Base-by-base conservation (phyloP, 2,329 filamentous ascomycete species). In the Trichoderma sp. region DNA sequence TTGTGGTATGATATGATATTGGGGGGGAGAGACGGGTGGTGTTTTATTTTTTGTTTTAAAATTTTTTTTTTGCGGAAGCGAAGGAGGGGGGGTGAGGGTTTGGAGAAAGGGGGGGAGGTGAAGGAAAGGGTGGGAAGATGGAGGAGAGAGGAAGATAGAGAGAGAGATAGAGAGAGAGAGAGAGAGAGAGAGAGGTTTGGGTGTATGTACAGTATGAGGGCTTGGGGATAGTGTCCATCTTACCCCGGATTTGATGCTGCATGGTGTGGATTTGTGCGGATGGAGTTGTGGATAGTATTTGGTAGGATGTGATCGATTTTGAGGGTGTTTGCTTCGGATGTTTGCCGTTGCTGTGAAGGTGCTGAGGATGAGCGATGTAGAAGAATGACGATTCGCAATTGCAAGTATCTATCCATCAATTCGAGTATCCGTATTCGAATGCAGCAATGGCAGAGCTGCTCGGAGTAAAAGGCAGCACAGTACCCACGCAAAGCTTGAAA, bases 221-320 rank as follows among this genome's bases (percentile, higher is more conserved):
- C 5, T 34, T 60, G 57, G n/a, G 39, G 12, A 34, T 25, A 39
- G 37, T 19, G 57, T 48, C 10, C 39, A 60, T 48, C 39, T 54
- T 63, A 63, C 59, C 59, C 59, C 59, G 32, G 59, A 52, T 63
- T 48, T 63, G n/a, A n/a, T n/a, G 59, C 42, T 37, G 54, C 19
- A 22, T 53, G 27, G 8, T 34, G 27, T 54, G 52, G 52, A 27
- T 19, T 54, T 27, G 6, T 54, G 52, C 27, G n/a, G 52, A 54
- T 54, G 52, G 52, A 32, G 2, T 35, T 63, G 29, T 45, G 39
- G 19, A 45, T 45, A 5, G 2, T 22, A 22, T n/a, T 10, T 19
- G 22, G 37, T 45, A 25, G 37, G 35, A n/a, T n/a, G n/a, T n/a
- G n/a, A n/a, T n/a, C n/a, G n/a, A n/a, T n/a, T n/a, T n/a, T n/a